Percentiles rank a stretch among this genome's conserved stretches.
Evolutionary conservation across 1,139 yeast species (phyloP).

Genomic region (Geotrichum aggregatum): DNA sequence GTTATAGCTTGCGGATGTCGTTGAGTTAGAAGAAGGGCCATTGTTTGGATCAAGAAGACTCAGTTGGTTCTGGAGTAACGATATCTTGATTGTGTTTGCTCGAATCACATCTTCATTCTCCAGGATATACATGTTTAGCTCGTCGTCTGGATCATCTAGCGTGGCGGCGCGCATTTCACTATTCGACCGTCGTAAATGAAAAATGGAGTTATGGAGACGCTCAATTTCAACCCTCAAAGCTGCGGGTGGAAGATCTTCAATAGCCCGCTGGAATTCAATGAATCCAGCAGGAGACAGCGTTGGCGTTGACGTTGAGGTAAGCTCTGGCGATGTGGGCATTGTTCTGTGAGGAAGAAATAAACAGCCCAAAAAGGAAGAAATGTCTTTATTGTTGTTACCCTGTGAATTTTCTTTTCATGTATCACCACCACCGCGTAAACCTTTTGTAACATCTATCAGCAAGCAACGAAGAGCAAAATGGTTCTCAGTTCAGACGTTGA

Average conservation of each 20-base stretch:
- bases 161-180: slow-evolving; percentile 4
- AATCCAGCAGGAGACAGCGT: background rate
- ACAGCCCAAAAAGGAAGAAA: background rate
- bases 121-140: slow-evolving; percentile 5
- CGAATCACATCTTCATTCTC: slow-evolving; percentile 16
- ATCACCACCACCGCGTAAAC: background rate
- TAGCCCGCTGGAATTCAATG: slow-evolving; percentile 7
- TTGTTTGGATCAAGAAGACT: background rate
- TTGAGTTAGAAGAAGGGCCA: background rate
- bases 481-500: slow-evolving; percentile 9
- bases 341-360: background rate
- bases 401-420: background rate
- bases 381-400: background rate
- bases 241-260: slow-evolving; percentile 10
- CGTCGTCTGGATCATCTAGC: slow-evolving; percentile 14
- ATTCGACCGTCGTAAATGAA: slow-evolving; percentile 17
- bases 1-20: background rate
- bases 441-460: background rate
- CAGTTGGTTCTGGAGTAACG: slow-evolving; percentile 4
- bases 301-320: background rate
- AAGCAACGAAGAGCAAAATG: slow-evolving; percentile 1
- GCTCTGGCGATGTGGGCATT: background rate
- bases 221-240: slow-evolving; percentile 6
- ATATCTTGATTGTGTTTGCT: slow-evolving; percentile 6
- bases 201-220: slow-evolving; percentile 17